phyloP scores from a whole-genome alignment of 2,329 filamentous ascomycete species.

The Davidsoniella eucalypti region DNA sequence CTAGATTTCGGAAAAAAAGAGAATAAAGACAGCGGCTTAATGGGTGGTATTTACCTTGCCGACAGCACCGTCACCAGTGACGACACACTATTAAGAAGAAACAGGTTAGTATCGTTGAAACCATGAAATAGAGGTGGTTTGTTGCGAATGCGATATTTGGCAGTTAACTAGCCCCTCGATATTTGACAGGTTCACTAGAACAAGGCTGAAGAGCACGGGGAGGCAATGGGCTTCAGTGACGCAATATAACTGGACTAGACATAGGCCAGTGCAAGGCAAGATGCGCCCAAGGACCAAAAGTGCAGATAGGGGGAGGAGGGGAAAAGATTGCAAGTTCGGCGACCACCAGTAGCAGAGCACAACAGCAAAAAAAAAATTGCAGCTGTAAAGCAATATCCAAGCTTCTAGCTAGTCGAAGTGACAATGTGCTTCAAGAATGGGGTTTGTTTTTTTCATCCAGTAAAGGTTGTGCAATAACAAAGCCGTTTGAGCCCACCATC shows the following conservation, averaged over 20 bases:
- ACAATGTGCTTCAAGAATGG: too few species aligned
- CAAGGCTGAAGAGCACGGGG: too few species aligned
- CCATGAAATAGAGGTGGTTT: conserved; percentile 12
- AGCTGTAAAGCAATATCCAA: background rate
- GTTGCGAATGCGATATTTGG: background rate
- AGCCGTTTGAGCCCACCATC: too few species aligned
- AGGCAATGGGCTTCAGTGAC: too few species aligned
- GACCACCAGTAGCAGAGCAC: background rate
- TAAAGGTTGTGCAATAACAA: too few species aligned
- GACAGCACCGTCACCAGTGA: conserved; percentile 97
- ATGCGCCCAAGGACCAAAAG: conserved; percentile 6
- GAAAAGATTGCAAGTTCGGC: background rate
- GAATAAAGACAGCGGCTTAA: conserved; percentile 8
- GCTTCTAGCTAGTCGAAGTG: too few species aligned
- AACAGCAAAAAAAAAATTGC: background rate
- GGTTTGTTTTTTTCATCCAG: too few species aligned
- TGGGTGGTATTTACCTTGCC: conserved; percentile 57
- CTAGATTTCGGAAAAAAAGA: too few species aligned
- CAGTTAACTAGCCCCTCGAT: background rate
- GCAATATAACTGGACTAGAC: too few species aligned
- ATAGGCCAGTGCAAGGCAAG: too few species aligned
- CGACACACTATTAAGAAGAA: conserved; percentile 57
- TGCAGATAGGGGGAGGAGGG: background rate
- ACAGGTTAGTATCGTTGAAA: conserved; percentile 22
- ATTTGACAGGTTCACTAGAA: background rate